Conservation (phyloP, 345 rosid species). For the Salix purpurea region DNA sequence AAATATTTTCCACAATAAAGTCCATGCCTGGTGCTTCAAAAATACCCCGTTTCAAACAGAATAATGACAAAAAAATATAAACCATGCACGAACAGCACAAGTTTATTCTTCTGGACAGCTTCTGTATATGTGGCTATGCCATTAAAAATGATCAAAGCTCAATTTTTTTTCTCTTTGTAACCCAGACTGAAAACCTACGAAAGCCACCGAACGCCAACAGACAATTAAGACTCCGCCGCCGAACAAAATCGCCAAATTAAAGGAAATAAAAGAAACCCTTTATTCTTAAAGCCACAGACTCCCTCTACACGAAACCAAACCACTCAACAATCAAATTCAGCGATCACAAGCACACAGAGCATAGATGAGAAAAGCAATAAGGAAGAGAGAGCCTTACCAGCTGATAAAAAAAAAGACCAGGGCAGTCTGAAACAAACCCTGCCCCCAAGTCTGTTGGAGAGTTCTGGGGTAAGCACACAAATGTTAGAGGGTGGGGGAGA, state of each 20-base stretch:
- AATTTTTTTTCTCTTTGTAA: neutral
- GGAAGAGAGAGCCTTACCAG: slow-evolving; percentile 8
- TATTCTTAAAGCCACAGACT: neutral
- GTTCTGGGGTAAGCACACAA: neutral
- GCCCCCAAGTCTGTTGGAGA: neutral
- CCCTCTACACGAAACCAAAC: neutral
- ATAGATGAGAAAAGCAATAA: neutral
- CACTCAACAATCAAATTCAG: slow-evolving; percentile 4
- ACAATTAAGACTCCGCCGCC: neutral
- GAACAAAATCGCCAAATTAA: neutral
- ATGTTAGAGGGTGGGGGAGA: neutral
- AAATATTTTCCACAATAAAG: neutral
- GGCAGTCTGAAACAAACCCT: neutral
- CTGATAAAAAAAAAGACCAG: neutral
- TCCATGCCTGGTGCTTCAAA: neutral
- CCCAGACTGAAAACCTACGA: neutral
- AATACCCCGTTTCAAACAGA: neutral
- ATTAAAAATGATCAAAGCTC: neutral
- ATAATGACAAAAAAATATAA: no score
- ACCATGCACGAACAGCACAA: neutral
- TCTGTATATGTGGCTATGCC: neutral
- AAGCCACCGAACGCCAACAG: neutral
- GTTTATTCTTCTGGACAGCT: neutral
- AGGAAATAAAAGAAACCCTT: slow-evolving; percentile 10
- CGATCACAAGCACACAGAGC: neutral